A percentile compares a stretch with the other conserved stretches of the same genome.
These are phyloP conservation scores for Alternaria triticina DNA, from an alignment of 2,329 filamentous ascomycete genomes.

Conservation along the genomic window DNA sequence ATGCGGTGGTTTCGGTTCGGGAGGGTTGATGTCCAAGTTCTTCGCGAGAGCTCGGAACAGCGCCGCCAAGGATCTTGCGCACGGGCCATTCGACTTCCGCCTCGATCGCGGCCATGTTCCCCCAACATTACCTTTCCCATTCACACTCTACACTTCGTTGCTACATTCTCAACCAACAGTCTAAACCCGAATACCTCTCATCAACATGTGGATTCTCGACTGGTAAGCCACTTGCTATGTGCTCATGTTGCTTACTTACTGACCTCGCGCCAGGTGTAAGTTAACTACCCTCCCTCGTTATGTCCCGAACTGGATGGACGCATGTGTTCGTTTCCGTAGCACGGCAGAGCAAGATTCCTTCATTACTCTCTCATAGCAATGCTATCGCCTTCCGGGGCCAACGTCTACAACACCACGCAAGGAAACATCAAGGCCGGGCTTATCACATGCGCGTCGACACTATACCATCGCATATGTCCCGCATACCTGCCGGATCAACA, in stretches of 20 bases:
- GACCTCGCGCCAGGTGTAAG: constrained; percentile 41
- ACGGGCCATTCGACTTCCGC: constrained; percentile 4
- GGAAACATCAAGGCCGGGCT: not conserved
- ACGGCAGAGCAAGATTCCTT: not conserved
- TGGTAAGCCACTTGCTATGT: constrained; percentile 61
- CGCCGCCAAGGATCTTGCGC: constrained; percentile 14
- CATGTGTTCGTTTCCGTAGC: not conserved
- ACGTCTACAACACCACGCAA: not conserved
- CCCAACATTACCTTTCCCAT: constrained; percentile 10
- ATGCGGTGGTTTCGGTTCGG: constrained; percentile 52
- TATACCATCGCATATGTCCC: not conserved
- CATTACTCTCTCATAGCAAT: not conserved
- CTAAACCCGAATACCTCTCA: constrained; percentile 2
- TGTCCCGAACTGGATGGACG: not conserved
- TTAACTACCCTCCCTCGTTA: constrained; percentile 12
- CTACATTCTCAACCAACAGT: not conserved
- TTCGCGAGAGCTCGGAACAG: constrained; percentile 25
- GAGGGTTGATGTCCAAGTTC: constrained; percentile 52
- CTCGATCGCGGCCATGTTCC: constrained; percentile 8
- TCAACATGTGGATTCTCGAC: constrained; percentile 86
- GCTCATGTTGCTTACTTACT: constrained; percentile 1
- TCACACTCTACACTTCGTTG: not conserved
- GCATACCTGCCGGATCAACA: not conserved
- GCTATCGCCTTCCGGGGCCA: not conserved
- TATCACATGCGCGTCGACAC: constrained; percentile 2